phyloP scores from a whole-genome alignment of 2,329 filamentous ascomycete genomes.

The Epichloe sp. region DNA sequence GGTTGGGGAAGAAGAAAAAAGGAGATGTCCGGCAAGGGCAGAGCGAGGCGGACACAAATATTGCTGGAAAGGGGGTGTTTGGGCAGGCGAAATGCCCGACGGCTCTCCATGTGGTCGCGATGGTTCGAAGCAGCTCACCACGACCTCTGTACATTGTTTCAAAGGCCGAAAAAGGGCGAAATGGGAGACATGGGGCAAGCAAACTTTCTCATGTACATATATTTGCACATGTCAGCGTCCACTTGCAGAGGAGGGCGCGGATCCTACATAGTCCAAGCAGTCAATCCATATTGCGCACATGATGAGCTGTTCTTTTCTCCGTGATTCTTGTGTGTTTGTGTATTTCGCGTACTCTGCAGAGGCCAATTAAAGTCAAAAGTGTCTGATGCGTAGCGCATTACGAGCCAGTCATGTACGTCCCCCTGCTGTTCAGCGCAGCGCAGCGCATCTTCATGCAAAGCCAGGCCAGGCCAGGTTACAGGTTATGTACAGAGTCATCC shows the following conservation, averaged over 20 bases:
- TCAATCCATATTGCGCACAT: not conserved
- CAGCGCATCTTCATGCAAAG: no score
- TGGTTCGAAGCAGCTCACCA: slow-evolving; percentile 11
- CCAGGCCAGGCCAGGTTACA: no score
- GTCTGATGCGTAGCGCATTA: no score
- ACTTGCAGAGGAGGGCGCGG: not conserved
- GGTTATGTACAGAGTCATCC: no score
- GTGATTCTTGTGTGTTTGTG: no score
- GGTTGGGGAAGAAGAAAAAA: not conserved
- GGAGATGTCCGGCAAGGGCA: not conserved
- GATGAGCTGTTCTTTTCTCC: not conserved
- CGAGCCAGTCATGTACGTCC: no score
- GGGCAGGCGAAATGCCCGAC: not conserved
- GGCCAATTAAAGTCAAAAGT: no score
- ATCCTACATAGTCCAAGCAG: slow-evolving; percentile 1
- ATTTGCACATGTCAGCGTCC: not conserved
- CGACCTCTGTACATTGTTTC: slow-evolving; percentile 19
- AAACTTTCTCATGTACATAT: not conserved
- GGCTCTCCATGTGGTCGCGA: not conserved
- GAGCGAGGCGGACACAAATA: not conserved
- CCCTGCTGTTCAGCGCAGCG: no score
- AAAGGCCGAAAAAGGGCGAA: not conserved
- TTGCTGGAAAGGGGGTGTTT: not conserved
- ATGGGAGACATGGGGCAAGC: slow-evolving; percentile 1
- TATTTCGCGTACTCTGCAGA: no score